Conservation (phyloP, 202 grass and related monocot species). For the Schoenoplectus tabernaemontani region DNA sequence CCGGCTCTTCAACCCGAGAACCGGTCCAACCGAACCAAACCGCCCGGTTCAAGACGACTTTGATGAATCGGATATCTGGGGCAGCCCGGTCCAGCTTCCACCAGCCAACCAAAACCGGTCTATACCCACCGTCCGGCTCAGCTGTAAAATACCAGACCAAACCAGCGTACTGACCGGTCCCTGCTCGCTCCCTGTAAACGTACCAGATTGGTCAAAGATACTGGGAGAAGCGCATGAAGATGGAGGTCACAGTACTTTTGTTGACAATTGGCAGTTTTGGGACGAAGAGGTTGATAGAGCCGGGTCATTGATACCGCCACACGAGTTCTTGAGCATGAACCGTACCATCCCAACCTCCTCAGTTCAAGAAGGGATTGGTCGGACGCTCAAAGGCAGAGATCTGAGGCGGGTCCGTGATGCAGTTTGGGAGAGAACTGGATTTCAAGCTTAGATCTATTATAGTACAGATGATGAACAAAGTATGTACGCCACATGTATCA, state of each 20-base stretch:
- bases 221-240: conserved; percentile 54
- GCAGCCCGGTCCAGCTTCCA: conserved; percentile 1
- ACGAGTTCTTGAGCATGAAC: conserved; percentile 68
- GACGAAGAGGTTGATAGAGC: background rate
- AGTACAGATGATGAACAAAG: background rate
- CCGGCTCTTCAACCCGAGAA: conserved; percentile 50
- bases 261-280: conserved; percentile 6
- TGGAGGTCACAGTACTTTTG: conserved; percentile 20
- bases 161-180: background rate
- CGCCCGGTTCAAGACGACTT: conserved; percentile 43
- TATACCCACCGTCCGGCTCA: background rate
- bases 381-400: conserved; percentile 93
- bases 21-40: conserved; percentile 19
- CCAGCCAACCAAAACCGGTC: background rate
- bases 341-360: conserved; percentile 47
- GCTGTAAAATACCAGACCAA: conserved; percentile 19
- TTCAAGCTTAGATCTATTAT: conserved; percentile 50
- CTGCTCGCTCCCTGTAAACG: conserved; percentile 63
- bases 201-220: conserved; percentile 96
- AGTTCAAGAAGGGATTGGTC: conserved; percentile 78
- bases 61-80: conserved; percentile 69
- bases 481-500: too few species aligned
- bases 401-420: conserved; percentile 82
- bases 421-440: conserved; percentile 82
- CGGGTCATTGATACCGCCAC: conserved; percentile 50